Evolutionary conservation across 2,329 filamentous ascomycete species (phyloP), one percentile per base, ranked within the genome.

Genomic region (Aureobasidium sp.): DNA sequence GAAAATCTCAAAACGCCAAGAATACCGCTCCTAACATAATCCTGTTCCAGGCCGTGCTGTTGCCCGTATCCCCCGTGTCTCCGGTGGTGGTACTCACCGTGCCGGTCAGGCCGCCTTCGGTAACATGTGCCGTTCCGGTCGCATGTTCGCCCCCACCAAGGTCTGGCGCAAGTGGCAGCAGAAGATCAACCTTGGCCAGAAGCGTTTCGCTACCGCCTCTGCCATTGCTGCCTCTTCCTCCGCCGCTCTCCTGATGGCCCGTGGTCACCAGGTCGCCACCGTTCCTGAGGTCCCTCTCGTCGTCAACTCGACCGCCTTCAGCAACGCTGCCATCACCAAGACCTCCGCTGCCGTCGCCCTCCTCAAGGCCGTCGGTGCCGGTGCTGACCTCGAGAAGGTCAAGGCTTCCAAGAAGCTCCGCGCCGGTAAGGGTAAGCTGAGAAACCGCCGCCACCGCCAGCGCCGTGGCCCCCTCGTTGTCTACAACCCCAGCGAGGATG

Each of bases 111-210:
- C 94, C 80, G 94, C 94, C 73, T 99, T 97, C 82, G 94, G 94
- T 91, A 99, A 99, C 90, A 91, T 93, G 91, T 99, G 94, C 85
- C 92, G 94, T 80, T 96, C 93, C 78, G 94, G 95, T 85, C 94
- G 94, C 84, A 99, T 99, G 94, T 99, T 99, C 84, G 94, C 94
- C 73, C 94, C 94, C 71, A 99, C 94, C 82, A 99, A 99, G 89
- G 89, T 96, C 84, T 99, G 94, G 95, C 87, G 94, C 80, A 97
- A 96, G 86, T 99, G 94, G 95, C 94, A 99, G 86, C 86, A 97
- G 85, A 97, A 97, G 91, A 87, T 99, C 87, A 96, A 96, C 87
- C 87, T 95, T 81, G 89, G 89, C 80, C 94, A 99, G 87, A 96
- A 94, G 90, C 94, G 94, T 75, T 99, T 97, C 80, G 94, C 94